Percentiles rank a stretch among this genome's conserved stretches.
Evolutionary conservation across 73 alveolate species (phyloP).

Genomic region (Tetrahymena borealis): DNA sequence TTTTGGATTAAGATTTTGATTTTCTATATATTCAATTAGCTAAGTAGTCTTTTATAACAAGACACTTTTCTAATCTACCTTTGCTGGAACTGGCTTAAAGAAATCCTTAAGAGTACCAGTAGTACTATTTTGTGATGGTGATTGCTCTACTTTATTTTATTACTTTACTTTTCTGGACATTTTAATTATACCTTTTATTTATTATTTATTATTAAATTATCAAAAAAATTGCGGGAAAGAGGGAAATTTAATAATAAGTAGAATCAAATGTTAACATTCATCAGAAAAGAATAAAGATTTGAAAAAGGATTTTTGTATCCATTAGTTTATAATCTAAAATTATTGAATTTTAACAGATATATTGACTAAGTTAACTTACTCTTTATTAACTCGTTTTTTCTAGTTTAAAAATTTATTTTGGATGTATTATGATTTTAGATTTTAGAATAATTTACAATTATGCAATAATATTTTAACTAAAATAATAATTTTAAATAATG

Average conservation of each 20-base stretch:
- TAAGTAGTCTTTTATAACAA: neutral
- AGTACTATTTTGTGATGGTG: neutral
- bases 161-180: neutral
- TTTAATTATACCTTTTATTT: neutral
- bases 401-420: too few species aligned
- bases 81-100: neutral
- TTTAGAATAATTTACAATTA: too few species aligned
- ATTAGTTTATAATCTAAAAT: too few species aligned
- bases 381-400: too few species aligned
- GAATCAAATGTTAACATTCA: neutral
- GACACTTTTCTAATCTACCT: neutral
- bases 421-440: too few species aligned
- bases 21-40: neutral
- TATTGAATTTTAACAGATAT: too few species aligned
- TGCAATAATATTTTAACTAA: too few species aligned
- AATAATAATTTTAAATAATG: too few species aligned
- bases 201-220: neutral
- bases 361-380: too few species aligned
- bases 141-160: neutral
- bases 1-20: neutral
- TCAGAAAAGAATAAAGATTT: too few species aligned
- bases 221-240: neutral
- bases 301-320: too few species aligned
- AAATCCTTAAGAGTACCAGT: neutral
- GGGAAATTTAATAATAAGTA: neutral